phyloP scores from a whole-genome alignment of 179 eudicot genomes.

The Drosera spatulata region DNA sequence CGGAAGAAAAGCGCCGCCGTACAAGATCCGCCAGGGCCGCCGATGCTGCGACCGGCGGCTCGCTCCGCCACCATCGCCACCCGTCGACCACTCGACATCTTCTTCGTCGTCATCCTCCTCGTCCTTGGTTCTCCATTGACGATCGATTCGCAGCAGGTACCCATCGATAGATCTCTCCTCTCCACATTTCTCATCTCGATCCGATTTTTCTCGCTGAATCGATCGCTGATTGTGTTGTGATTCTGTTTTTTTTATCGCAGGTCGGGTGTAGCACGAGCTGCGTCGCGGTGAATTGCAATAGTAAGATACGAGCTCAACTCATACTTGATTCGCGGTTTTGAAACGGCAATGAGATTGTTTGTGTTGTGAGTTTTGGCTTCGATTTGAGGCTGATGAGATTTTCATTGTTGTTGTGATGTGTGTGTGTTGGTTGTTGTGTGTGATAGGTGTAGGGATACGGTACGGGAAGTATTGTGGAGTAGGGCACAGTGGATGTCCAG shows the following conservation, averaged over 20 bases:
- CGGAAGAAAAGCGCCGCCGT: no score
- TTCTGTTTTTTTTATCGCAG: constrained; percentile 14
- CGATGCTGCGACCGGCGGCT: no score
- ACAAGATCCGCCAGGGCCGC: no score
- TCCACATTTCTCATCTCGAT: no score
- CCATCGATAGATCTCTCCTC: no score
- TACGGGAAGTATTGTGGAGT: constrained; percentile 96
- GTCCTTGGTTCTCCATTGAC: no score
- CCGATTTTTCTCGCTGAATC: no score
- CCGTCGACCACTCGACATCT: no score
- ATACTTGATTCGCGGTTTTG: not conserved
- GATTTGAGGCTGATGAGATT: not conserved
- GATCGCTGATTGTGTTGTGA: not conserved
- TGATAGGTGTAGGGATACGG: constrained; percentile 30
- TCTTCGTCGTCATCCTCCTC: no score
- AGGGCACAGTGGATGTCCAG: constrained; percentile 22
- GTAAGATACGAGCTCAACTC: constrained; percentile 10
- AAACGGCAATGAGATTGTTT: not conserved
- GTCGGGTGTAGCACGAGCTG: constrained; percentile 46
- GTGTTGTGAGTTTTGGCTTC: not conserved
- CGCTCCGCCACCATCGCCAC: no score
- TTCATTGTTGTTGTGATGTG: not conserved
- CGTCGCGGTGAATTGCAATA: constrained; percentile 38
- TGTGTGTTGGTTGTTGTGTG: not conserved
- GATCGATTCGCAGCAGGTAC: no score